Evolutionary conservation across 164 flowering plant species (phyloP), one percentile per base, ranked within the genome.

Genomic region (Annona cherimola): DNA sequence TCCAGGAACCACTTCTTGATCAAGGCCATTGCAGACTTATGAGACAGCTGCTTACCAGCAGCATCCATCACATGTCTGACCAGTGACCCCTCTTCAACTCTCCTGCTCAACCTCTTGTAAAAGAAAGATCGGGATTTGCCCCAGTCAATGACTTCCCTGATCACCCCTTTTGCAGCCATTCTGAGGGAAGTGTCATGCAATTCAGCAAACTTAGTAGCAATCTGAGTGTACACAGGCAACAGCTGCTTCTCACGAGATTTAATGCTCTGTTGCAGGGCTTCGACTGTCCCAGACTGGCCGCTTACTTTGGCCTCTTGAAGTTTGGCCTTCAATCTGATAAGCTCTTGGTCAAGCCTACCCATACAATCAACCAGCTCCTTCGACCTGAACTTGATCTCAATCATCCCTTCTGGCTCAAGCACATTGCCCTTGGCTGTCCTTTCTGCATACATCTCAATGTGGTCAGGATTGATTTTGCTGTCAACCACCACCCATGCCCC

Each of bases 401-500:
- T 92, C 92, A 92, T 83, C 46, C 99, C 99, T 78, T 93, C 98
- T 0, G 99, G 98, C 87, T 96, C 99, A 63, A 96, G 97, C 19
- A 96, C 98, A 76, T 93, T 96, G 20, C 99, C 99, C 67, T 83
- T 93, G 45, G 98, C 97, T 2, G 97, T 92, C 66, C 80, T 77
- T 69, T 93, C 99, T 7, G 98, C 99, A 81, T 90, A 96, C 98
- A 96, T 93, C 80, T 96, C 99, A 54, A 96, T 87, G 71, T 90
- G 93, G 74, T 93, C 94, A 9, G 99, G 84, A 77, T 93, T 96
- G 69, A 96, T 92, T 77, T 79, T 81, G 78, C 98, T 87, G 77
- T 93, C 99, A 66, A 96, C 90, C 57, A 96, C 98, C 39, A 93
- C 98, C 99, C 99, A 96, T n/a, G 99, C 98, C 57, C 99, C 99